Percentiles rank a stretch among this genome's conserved stretches.
phyloP scores from a whole-genome alignment of 495 filamentous ascomycete species.

The Talaromyces nanjingensis region DNA sequence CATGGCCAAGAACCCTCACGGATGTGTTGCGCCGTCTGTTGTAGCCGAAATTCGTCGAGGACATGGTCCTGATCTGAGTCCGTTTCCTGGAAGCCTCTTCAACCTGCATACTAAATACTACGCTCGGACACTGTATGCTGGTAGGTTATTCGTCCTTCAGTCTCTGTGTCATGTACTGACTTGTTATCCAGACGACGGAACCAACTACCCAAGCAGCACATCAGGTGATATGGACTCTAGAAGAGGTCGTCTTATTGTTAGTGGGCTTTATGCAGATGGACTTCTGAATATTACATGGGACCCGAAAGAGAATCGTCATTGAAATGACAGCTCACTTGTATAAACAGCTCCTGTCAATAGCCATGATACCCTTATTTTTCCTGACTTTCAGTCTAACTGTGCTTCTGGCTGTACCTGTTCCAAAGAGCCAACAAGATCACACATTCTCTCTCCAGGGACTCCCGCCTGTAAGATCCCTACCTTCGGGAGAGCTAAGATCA shows the following conservation, averaged over 20 bases:
- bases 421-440: background rate
- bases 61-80: conserved; percentile 4
- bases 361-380: background rate
- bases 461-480: background rate
- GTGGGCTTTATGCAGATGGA: conserved; percentile 9
- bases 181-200: conserved; percentile 4
- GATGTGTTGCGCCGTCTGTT: conserved; percentile 8
- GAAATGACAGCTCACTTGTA: background rate
- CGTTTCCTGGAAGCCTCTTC: conserved; percentile 10
- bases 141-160: background rate
- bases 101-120: conserved; percentile 4
- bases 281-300: conserved; percentile 9
- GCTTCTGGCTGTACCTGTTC: background rate
- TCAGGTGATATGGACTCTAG: conserved; percentile 7
- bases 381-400: background rate
- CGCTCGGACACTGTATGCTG: conserved; percentile 4
- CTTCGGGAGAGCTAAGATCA: conserved; percentile 4
- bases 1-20: conserved; percentile 7
- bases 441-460: conserved; percentile 8
- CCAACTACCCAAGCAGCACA: conserved; percentile 8
- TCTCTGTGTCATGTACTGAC: background rate
- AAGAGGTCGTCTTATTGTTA: conserved; percentile 9
- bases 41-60: conserved; percentile 9
- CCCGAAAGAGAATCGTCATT: conserved; percentile 2
- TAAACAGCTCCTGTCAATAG: background rate